Percentiles rank a stretch among this genome's conserved stretches.
These are phyloP conservation scores for Coemansia reversa DNA, from an alignment of 192 early-diverging fungal genomes.

Conservation along the genomic window DNA sequence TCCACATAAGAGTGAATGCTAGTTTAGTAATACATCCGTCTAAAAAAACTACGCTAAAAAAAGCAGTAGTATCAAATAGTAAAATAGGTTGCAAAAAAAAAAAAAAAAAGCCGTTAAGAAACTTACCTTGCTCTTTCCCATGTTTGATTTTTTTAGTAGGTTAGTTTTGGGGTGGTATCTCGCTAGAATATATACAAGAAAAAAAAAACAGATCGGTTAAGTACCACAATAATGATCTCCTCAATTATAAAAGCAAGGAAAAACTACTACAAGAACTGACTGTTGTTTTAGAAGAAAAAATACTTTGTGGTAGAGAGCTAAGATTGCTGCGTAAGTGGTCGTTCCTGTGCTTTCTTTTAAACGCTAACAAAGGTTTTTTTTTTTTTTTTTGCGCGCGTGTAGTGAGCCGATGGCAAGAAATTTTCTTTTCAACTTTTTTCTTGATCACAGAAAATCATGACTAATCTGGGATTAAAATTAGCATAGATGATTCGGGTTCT, in stretches of 20 bases:
- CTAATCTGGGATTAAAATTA: not conserved
- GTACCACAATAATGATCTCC: too few relatives aligned
- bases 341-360: not conserved
- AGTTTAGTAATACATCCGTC: conserved; percentile 6
- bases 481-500: not conserved
- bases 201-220: not conserved
- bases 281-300: not conserved
- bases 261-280: conserved; percentile 3
- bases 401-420: not conserved
- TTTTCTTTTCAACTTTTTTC: not conserved
- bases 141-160: conserved; percentile 12
- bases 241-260: not conserved
- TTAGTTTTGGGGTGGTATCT: not conserved
- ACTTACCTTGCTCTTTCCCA: conserved; percentile 1
- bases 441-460: not conserved
- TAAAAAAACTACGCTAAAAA: not conserved
- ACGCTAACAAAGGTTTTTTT: conserved; percentile 4
- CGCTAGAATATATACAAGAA: conserved; percentile 17
- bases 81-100: not conserved
- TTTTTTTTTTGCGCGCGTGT: not conserved
- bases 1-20: not conserved
- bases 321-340: not conserved
- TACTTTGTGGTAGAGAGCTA: conserved; percentile 6
- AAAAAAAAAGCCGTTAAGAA: not conserved
- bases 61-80: not conserved